Evolutionary conservation across 2,329 filamentous ascomycete genomes (phyloP).

Genomic region (Aspergillus puulaauensis): DNA sequence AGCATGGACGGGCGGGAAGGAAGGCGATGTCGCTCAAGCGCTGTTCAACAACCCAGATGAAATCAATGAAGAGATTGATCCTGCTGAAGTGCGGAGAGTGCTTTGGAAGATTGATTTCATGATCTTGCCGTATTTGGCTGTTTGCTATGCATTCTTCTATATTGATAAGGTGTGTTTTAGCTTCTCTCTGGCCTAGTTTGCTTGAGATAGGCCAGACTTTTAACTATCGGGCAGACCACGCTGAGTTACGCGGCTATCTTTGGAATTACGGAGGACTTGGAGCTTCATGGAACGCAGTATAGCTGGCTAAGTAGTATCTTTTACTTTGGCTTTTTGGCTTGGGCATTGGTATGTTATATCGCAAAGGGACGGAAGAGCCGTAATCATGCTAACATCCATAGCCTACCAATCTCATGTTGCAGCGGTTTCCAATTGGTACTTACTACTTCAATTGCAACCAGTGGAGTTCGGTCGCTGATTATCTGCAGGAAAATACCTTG

Average conservation of each 20-base stretch:
- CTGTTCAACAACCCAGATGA: conserved; percentile 52
- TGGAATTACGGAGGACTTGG: conserved; percentile 59
- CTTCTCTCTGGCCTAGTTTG: neutral
- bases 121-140: conserved; percentile 57
- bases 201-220: neutral
- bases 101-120: conserved; percentile 59
- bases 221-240: conserved; percentile 45
- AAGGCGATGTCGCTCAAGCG: conserved; percentile 52
- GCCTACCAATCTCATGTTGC: conserved; percentile 55
- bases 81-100: conserved; percentile 47
- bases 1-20: conserved; percentile 15
- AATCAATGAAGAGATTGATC: conserved; percentile 47
- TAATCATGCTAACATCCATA: neutral
- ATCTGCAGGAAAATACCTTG: conserved; percentile 50
- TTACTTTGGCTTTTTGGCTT: conserved; percentile 56
- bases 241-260: conserved; percentile 66
- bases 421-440: conserved; percentile 51
- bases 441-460: too few species aligned
- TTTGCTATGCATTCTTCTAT: conserved; percentile 56
- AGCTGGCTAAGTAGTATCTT: conserved; percentile 57
- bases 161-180: conserved; percentile 40
- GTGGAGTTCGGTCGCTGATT: neutral
- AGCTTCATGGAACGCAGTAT: conserved; percentile 59
- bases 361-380: neutral
- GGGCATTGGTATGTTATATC: conserved; percentile 41